Evolutionary conservation across 305 asterid genomes (phyloP), one percentile per base, ranked within the genome.

Genomic region (Solanum hybrid): DNA sequence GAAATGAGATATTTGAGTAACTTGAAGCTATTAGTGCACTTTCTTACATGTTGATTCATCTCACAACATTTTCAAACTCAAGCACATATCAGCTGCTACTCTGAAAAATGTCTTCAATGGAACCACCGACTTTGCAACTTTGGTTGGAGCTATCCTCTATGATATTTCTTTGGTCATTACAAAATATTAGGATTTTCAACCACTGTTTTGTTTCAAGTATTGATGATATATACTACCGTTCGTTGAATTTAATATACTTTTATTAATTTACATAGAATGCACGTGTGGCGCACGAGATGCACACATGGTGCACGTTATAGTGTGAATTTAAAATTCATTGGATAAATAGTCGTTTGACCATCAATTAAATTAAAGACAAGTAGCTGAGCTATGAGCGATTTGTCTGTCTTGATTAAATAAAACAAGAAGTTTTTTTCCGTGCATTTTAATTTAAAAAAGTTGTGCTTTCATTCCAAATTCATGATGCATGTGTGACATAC

Each of bases 131-230:
- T 51, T 51, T 51, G 4, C 22, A 14, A 16, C 64, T 51, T 51
- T 5, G 9, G 22, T 51, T 51, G 9, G 64, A 51, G 22, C 64
- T 51, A 51, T 51, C 64, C 64, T 0, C 22, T 51, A 3, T 14
- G 4, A 51, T 51, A 14, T 13, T 51, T 5, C 8, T 51, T 51
- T 51, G 22, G 22, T 51, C 22, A 16, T 51, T 51, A 51, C 64
- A 51, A 16, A 16, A 16, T 16, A 51, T 51, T 51, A 14, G 22
- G 22, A 51, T 16, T 94, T 69, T 93, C 94, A 42, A 92, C 64
- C 64, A 6, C 20, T 51, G 89, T 94, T 36, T 96, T 16, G 64
- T 51, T 51, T 51, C 0, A 0, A 2, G 64, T 51, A 51, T 51
- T 14, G 64, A 51, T 51, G 22, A 51, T 16, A 51, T 16, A 16